These are phyloP conservation scores for Asterionellopsis glacialis DNA, from an alignment of 108 stramenopile species.

Conservation along the genomic window DNA sequence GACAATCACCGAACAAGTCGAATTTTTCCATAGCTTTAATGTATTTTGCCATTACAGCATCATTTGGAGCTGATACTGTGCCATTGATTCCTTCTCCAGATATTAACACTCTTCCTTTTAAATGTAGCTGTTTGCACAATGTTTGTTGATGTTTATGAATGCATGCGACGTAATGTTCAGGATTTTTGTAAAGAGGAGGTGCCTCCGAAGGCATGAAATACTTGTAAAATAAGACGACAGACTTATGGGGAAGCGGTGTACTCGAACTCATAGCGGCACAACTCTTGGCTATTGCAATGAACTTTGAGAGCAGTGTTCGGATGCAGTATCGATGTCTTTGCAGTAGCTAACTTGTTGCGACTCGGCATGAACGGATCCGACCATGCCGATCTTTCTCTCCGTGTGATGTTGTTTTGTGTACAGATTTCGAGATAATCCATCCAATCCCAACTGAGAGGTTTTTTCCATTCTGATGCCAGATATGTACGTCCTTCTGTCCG, in stretches of 20 bases:
- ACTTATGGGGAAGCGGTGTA: not conserved
- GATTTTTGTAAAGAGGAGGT: conserved; percentile 4
- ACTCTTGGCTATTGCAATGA: too few relatives aligned
- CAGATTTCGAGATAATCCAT: too few relatives aligned
- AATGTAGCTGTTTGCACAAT: conserved; percentile 24
- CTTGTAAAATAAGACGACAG: conserved; percentile 63
- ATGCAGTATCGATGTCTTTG: too few relatives aligned
- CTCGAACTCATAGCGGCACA: too few relatives aligned
- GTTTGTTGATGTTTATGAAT: conserved; percentile 25
- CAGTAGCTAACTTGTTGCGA: too few relatives aligned
- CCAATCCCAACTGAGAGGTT: too few relatives aligned
- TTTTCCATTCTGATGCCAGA: too few relatives aligned
- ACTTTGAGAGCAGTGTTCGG: too few relatives aligned
- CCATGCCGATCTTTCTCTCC: too few relatives aligned
- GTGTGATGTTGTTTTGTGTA: too few relatives aligned
- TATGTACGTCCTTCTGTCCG: too few relatives aligned
- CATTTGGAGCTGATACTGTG: conserved; percentile 46
- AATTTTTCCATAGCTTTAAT: conserved; percentile 41
- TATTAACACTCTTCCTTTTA: conserved; percentile 61
- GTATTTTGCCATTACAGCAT: conserved; percentile 24
- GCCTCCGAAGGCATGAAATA: conserved; percentile 48
- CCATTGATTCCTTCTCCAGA: conserved; percentile 75
- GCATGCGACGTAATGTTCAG: conserved; percentile 19
- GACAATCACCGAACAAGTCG: conserved; percentile 36
- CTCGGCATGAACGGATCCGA: too few relatives aligned